Percentiles rank a stretch among this genome's conserved stretches.
Conservation (phyloP, 1,284 basidiomycete genomes). For the Cutaneotrichosporon dermatis region DNA sequence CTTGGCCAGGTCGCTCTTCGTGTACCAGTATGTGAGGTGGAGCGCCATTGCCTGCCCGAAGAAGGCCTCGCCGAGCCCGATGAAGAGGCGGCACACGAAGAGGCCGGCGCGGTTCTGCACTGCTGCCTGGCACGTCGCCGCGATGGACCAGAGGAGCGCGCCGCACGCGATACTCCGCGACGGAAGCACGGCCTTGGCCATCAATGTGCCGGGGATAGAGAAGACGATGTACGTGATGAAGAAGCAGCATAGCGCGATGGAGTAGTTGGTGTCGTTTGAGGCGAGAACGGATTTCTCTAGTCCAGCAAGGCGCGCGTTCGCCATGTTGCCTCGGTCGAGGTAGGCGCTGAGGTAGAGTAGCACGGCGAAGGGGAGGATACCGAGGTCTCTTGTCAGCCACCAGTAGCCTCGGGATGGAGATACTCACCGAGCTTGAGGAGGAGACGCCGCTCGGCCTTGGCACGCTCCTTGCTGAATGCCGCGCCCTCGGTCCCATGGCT, state of each 20-base stretch:
- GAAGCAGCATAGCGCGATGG: slow-evolving; percentile 46
- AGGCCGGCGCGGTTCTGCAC: slow-evolving; percentile 40
- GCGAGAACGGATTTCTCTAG: slow-evolving; percentile 41
- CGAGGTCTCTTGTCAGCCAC: slow-evolving; percentile 24
- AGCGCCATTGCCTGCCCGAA: slow-evolving; percentile 47
- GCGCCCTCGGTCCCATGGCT: slow-evolving; percentile 32
- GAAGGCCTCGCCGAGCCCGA: slow-evolving; percentile 47
- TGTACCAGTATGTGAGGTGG: slow-evolving; percentile 44
- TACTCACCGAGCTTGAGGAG: slow-evolving; percentile 62
- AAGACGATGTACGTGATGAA: slow-evolving; percentile 48
- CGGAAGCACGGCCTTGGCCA: slow-evolving; percentile 44
- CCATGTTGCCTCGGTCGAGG: slow-evolving; percentile 48
- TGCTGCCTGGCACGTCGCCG: slow-evolving; percentile 48
- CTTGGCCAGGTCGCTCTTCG: slow-evolving; percentile 48
- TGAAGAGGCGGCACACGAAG: slow-evolving; percentile 47
- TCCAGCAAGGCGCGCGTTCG: slow-evolving; percentile 46
- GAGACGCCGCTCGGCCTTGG: slow-evolving; percentile 51
- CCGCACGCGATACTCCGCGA: slow-evolving; percentile 47
- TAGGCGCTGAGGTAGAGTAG: slow-evolving; percentile 51
- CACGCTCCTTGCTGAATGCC: slow-evolving; percentile 24
- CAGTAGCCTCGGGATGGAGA: background rate
- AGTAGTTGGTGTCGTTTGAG: slow-evolving; percentile 43
- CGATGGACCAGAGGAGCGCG: slow-evolving; percentile 49
- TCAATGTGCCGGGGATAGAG: slow-evolving; percentile 42
- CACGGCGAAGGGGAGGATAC: slow-evolving; percentile 49